Base-by-base conservation (phyloP, 257 asterid genomes). In the Nicotiana otophora region DNA sequence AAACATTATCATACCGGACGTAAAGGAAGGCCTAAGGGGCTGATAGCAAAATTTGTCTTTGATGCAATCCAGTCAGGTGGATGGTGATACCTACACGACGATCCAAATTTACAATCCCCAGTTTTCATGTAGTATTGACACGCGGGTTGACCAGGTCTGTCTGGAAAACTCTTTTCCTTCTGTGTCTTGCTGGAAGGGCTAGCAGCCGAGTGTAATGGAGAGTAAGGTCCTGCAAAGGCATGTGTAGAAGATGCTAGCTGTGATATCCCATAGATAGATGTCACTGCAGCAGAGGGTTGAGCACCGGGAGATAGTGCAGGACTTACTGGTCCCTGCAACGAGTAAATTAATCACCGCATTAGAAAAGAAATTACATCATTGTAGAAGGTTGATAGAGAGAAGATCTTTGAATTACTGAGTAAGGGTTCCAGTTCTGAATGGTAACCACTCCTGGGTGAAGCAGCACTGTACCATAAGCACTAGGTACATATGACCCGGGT, bases 61-160 rank as follows among this genome's bases (percentile, higher is more conserved):
- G 91, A 82, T 26, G 78, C 80, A 42, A 68, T 84, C 94, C 93
- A 87, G 42, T 90, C 94, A 23, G 95, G 91, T 17, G 96, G 96
- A 85, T 95, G 98, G 88, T 95, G 92, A 86, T 81, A 95, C 92
- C 90, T 89, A 90, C 98, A 95, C 58, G 95, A 89, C 20, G 90
- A 83, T 78, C 96, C 98, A 72, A 88, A 95, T 87, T 93, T 93
- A 91, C 98, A 95, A 87, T 88, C 96, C 85, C 98, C 98, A 16
- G 94, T 92, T 90, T 86, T 95, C 97, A 95, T 83, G 88, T 92
- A 95, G 88, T 88, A 89, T 64, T 89, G 94, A 86, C 98, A 95
- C 78, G 91, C 92, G 19, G 92, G 93, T 89, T 88, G 92, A 33
- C 97, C 98, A 15, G 89, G 92, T 84, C 96, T 89, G 79, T 92